These are phyloP conservation scores for Keithomyces neogunnii DNA, from an alignment of 2,329 filamentous ascomycete genomes.

Conservation along the genomic window DNA sequence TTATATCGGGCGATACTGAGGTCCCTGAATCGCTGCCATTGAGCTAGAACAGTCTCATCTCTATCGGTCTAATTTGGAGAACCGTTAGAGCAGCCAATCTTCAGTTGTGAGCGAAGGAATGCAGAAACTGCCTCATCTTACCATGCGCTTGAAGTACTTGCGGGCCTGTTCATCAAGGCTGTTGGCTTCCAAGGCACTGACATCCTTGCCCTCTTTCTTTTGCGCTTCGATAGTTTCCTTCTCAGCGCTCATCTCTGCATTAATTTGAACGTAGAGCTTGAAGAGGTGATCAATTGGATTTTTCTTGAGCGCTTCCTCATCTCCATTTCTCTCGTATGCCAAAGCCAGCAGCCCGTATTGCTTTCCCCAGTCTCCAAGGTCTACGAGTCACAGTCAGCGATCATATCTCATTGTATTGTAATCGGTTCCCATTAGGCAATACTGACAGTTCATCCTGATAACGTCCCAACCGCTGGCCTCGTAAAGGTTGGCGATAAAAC, in stretches of 20 bases:
- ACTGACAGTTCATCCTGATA: constrained; percentile 52
- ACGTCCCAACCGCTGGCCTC: constrained; percentile 66
- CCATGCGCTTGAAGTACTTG: constrained; percentile 61
- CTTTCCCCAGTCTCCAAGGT: constrained; percentile 75
- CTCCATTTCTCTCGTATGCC: constrained; percentile 67
- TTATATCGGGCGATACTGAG: constrained; percentile 60
- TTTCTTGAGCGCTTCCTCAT: constrained; percentile 58
- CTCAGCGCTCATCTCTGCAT: constrained; percentile 56
- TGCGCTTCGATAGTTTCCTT: constrained; percentile 55
- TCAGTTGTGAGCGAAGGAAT: too few species aligned
- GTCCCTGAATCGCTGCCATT: constrained; percentile 60
- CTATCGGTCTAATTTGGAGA: constrained; percentile 41
- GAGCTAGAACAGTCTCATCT: constrained; percentile 48
- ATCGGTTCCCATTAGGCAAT: not conserved
- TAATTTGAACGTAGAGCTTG: constrained; percentile 75
- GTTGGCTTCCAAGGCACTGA: constrained; percentile 38
- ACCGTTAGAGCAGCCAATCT: not conserved
- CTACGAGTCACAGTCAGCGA: constrained; percentile 20
- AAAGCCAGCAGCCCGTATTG: constrained; percentile 66
- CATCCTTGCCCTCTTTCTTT: constrained; percentile 44
- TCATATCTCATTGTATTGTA: not conserved
- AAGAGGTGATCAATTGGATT: constrained; percentile 79
- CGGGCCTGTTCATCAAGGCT: constrained; percentile 68
- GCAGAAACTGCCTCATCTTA: constrained; percentile 2
- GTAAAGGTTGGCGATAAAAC: constrained; percentile 67